Conservation (phyloP, 139 green algal species). For the Chlorella sp. region DNA sequence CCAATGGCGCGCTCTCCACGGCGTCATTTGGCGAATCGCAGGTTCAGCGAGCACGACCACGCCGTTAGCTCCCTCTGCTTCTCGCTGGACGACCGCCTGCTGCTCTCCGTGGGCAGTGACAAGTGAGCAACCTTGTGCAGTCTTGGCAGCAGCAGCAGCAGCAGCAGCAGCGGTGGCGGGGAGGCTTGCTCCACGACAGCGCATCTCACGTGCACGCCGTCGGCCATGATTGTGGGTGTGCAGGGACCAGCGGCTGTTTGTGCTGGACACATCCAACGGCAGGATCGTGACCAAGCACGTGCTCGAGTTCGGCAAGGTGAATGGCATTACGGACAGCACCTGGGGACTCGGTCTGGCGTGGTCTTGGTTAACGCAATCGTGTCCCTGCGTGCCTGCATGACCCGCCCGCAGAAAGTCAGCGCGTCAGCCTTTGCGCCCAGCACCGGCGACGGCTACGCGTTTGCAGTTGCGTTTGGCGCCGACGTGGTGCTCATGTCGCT, state of each 20-base stretch:
- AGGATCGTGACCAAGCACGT: slow-evolving; percentile 40
- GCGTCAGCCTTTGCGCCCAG: slow-evolving; percentile 21
- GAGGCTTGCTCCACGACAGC: too few relatives aligned
- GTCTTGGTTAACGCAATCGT: too few relatives aligned
- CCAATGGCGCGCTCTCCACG: too few relatives aligned
- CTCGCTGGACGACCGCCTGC: slow-evolving; percentile 39
- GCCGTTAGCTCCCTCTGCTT: slow-evolving; percentile 35
- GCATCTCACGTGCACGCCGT: too few relatives aligned
- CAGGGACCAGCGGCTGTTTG: slow-evolving; percentile 37
- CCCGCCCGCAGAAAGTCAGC: slow-evolving; percentile 24
- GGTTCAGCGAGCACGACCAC: slow-evolving; percentile 50
- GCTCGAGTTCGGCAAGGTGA: slow-evolving; percentile 18
- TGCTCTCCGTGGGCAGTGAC: slow-evolving; percentile 25
- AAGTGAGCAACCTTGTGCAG: not conserved
- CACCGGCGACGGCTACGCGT: slow-evolving; percentile 26
- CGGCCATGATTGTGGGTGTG: too few relatives aligned
- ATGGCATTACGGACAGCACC: not conserved
- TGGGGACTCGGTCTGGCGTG: too few relatives aligned
- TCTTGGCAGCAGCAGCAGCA: not conserved
- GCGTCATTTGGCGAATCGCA: too few relatives aligned
- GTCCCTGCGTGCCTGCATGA: too few relatives aligned
- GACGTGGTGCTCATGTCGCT: slow-evolving; percentile 33
- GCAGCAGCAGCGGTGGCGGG: not conserved
- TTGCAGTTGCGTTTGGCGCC: slow-evolving; percentile 27
- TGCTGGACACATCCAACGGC: slow-evolving; percentile 37